These are phyloP conservation scores for Suillus occidentalis DNA, from an alignment of 768 basidiomycete species.

Conservation along the genomic window DNA sequence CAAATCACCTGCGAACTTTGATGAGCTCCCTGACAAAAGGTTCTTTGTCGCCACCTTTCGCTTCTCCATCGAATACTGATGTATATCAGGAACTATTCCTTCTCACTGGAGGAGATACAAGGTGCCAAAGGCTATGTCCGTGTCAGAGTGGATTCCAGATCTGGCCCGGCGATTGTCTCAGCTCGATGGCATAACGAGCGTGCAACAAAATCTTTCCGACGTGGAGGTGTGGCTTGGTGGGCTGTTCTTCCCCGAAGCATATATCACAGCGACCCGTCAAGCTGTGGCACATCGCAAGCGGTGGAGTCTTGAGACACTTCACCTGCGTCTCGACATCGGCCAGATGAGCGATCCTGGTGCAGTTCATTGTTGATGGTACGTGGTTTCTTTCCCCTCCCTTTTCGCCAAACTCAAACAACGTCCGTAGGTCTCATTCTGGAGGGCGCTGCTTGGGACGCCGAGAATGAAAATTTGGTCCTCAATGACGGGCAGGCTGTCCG, in stretches of 20 bases:
- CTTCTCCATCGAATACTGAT: slow-evolving; percentile 10
- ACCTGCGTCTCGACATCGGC: slow-evolving; percentile 79
- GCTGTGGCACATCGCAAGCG: slow-evolving; percentile 91
- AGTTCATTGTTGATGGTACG: slow-evolving; percentile 80
- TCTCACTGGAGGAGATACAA: slow-evolving; percentile 89
- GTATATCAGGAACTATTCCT: slow-evolving; percentile 75
- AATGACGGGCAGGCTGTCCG: slow-evolving; percentile 84
- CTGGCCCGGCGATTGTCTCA: slow-evolving; percentile 80
- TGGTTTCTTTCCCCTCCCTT: slow-evolving; percentile 5
- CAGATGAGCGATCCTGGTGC: slow-evolving; percentile 73
- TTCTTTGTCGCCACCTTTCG: slow-evolving; percentile 23
- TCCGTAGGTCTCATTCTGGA: slow-evolving; percentile 77
- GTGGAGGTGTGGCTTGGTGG: slow-evolving; percentile 91
- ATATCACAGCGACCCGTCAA: slow-evolving; percentile 93
- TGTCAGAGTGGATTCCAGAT: slow-evolving; percentile 85
- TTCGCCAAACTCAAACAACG: slow-evolving; percentile 2
- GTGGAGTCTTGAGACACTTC: slow-evolving; percentile 90
- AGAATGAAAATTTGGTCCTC: slow-evolving; percentile 63
- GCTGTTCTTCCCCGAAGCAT: slow-evolving; percentile 95
- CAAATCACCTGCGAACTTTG: slow-evolving; percentile 90
- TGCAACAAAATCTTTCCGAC: slow-evolving; percentile 58
- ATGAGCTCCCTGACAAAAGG: slow-evolving; percentile 92
- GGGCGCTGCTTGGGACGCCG: slow-evolving; percentile 71
- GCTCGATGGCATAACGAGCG: slow-evolving; percentile 61
- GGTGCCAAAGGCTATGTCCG: slow-evolving; percentile 76